A percentile compares a stretch with the other conserved stretches of the same genome.
These are phyloP conservation scores for Alternaria sp. DNA, from an alignment of 2,329 filamentous ascomycete genomes.

Conservation along the genomic window DNA sequence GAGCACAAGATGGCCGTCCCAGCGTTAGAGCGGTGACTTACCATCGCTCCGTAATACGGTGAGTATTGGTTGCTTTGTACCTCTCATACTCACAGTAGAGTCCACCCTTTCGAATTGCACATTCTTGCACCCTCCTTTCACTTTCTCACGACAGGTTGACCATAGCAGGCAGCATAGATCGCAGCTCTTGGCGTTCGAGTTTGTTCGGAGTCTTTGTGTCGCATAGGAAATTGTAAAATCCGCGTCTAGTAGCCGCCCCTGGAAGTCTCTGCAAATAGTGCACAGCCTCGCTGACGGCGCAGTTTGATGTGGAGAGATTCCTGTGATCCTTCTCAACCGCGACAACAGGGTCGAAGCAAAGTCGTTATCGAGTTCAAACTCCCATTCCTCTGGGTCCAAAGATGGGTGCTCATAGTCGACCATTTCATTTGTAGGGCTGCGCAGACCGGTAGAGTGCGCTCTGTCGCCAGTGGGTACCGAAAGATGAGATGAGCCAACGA, in stretches of 20 bases:
- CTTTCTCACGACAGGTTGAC: neutral
- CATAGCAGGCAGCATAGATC: neutral
- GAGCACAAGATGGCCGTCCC: neutral
- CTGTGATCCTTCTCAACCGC: neutral
- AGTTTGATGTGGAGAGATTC: too few relatives aligned
- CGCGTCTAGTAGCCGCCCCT: neutral
- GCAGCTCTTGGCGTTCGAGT: neutral
- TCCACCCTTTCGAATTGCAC: neutral
- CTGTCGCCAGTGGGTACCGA: neutral
- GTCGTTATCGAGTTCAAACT: neutral
- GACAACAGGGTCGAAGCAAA: neutral
- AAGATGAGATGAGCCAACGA: neutral
- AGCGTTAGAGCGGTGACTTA: neutral
- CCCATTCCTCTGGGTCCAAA: slow-evolving; percentile 2
- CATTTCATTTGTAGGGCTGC: neutral
- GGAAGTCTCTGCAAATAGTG: neutral
- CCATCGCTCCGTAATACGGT: neutral
- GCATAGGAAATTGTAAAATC: neutral
- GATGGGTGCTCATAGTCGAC: neutral
- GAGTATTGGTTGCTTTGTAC: neutral
- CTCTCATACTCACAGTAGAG: neutral
- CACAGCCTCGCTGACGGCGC: neutral
- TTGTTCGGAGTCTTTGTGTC: neutral
- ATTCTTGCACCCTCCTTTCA: neutral
- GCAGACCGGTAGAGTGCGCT: neutral